Evolutionary conservation across 305 asterid genomes (phyloP), one percentile per base, ranked within the genome.

Genomic region (Fraxinus paxiana): DNA sequence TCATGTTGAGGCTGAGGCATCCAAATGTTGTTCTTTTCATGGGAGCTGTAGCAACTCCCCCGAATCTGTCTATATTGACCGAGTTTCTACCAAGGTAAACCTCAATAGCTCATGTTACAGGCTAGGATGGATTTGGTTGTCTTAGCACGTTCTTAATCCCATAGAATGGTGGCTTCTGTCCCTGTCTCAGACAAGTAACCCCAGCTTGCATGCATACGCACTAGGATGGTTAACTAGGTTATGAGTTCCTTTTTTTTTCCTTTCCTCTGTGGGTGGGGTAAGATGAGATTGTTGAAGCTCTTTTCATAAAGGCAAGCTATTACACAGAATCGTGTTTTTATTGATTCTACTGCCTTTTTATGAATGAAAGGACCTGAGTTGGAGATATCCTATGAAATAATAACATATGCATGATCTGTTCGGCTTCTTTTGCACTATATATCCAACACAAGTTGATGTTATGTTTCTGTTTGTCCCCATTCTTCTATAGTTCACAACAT

Each of bases 31-130:
- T 93, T 71, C 92, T 95, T 79, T 92, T 93, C 88, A 95, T 94
- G 99, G 99, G 99, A 84, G 99, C 99, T 1, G 97, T 95, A 77
- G 87, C 93, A 41, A 91, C 85, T 13, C 97, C 99, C 78, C 99
- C 98, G 31, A 92, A 94, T 86, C 90, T 95, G 87, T 95, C 99
- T 79, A 95, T 95, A 87, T 80, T 95, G 88, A 95, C 99, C 2
- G 99, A 95, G 82, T 95, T 83, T 83, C 93, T 95, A 26, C 97
- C 98, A 77, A 95, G 99, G 99, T 95, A 79, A 82, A 65, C 77
- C 65, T 80, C 73, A 81, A 73, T 80, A 48, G 18, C 65, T 70
- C 34, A 20, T 8, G 28, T 75, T 5, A 17, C 54, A 77, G 63
- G 18, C 69, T 59, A 6, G 35, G 51, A 73, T 79, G 17, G 54